Evolutionary conservation across 1,139 yeast genomes (phyloP).

Genomic region (Hanseniaspora uvarum): DNA sequence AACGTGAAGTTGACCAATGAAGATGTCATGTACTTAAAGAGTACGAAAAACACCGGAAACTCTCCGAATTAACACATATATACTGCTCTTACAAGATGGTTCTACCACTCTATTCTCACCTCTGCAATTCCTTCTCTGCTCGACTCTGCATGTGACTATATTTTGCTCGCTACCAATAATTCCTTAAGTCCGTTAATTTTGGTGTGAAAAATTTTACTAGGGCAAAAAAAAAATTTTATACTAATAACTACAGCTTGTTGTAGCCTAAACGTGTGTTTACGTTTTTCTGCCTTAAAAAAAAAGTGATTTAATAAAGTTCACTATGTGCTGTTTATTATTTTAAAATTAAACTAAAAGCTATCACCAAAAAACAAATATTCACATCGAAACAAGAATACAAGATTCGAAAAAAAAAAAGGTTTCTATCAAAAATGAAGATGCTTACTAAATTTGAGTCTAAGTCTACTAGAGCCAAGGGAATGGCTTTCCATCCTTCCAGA

Average conservation of each 20-base stretch:
- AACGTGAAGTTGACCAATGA: slow-evolving; percentile 2
- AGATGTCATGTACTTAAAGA: neutral
- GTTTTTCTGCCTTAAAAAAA: neutral
- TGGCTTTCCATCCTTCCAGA: slow-evolving; percentile 86
- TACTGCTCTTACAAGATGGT: neutral
- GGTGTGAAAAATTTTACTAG: neutral
- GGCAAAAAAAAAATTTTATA: neutral
- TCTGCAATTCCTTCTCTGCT: too few relatives aligned
- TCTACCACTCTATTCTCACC: too few relatives aligned
- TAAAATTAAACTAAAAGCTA: neutral
- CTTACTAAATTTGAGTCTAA: slow-evolving; percentile 95
- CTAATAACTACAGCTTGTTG: neutral
- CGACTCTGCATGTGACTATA: too few relatives aligned
- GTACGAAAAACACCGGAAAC: neutral
- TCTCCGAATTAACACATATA: neutral
- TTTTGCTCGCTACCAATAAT: too few relatives aligned
- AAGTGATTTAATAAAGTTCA: neutral
- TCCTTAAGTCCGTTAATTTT: neutral
- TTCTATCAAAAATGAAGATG: slow-evolving; percentile 61
- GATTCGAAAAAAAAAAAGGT: neutral
- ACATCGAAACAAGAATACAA: neutral
- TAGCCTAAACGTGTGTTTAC: neutral
- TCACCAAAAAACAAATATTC: neutral
- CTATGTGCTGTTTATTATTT: neutral
- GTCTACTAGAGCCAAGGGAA: slow-evolving; percentile 96